A percentile compares a stretch with the other conserved stretches of the same genome.
phyloP scores from a whole-genome alignment of 139 green algal species.

The Zygnema circumcarinatum region DNA sequence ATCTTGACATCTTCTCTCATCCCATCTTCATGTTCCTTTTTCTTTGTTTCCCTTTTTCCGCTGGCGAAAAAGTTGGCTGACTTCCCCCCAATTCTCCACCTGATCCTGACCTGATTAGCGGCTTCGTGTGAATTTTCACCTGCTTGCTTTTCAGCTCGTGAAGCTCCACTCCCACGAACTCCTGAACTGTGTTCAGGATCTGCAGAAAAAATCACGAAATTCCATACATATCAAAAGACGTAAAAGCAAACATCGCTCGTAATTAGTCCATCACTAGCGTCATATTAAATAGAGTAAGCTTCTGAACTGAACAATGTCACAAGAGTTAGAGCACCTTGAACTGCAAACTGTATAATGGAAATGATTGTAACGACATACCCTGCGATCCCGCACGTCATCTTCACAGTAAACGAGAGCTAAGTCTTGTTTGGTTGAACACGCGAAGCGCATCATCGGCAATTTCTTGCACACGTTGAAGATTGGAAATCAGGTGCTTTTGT shows the following conservation, averaged over 20 bases:
- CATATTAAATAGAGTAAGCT: too few species aligned
- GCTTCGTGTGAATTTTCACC: conserved; percentile 56
- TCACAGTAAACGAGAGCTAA: conserved; percentile 43
- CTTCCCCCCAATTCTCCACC: conserved; percentile 25
- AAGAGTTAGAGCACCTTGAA: too few species aligned
- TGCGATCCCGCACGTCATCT: conserved; percentile 30
- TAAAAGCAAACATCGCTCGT: too few species aligned
- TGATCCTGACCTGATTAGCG: too few species aligned
- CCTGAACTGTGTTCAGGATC: conserved; percentile 37
- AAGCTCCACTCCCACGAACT: conserved; percentile 32
- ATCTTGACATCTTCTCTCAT: too few species aligned
- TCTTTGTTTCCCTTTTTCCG: too few species aligned
- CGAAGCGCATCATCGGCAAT: conserved; percentile 41
- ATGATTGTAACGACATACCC: background rate
- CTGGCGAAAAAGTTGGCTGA: conserved; percentile 44
- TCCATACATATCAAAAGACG: background rate
- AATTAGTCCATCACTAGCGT: too few species aligned
- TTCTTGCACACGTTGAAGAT: conserved; percentile 53
- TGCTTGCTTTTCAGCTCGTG: conserved; percentile 28
- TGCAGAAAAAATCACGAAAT: conserved; percentile 9
- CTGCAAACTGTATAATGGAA: too few species aligned
- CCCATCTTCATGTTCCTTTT: too few species aligned
- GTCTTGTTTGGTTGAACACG: conserved; percentile 25
- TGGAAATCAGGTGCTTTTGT: conserved; percentile 25
- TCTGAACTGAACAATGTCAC: too few species aligned